phyloP scores from a whole-genome alignment of 768 basidiomycete genomes.

The Nevesoporus exiguus region DNA sequence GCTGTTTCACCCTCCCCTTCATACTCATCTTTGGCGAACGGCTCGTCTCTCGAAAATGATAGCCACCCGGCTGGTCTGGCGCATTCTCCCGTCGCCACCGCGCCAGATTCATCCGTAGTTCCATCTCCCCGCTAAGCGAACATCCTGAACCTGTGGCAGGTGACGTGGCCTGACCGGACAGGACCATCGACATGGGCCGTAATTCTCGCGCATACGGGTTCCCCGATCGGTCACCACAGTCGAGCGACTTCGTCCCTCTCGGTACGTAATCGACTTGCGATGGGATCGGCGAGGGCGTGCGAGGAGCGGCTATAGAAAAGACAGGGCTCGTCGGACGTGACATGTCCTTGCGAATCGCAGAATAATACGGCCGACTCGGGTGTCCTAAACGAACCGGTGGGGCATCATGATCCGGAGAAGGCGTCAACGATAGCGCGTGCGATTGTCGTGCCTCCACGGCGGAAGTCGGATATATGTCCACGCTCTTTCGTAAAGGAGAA shows the following conservation, averaged over 20 bases:
- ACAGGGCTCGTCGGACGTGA: slow-evolving; percentile 39
- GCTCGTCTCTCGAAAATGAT: slow-evolving; percentile 29
- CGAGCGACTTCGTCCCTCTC: slow-evolving; percentile 34
- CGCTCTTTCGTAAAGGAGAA: slow-evolving; percentile 22
- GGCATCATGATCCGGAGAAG: slow-evolving; percentile 20
- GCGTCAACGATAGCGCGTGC: slow-evolving; percentile 15
- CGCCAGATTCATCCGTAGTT: slow-evolving; percentile 54
- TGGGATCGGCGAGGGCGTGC: slow-evolving; percentile 27
- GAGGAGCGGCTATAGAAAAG: slow-evolving; percentile 23
- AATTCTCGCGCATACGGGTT: slow-evolving; percentile 18
- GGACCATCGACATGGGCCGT: slow-evolving; percentile 30
- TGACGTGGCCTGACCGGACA: slow-evolving; percentile 19
- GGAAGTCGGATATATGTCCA: slow-evolving; percentile 17
- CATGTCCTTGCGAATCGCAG: slow-evolving; percentile 49
- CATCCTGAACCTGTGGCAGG: slow-evolving; percentile 35
- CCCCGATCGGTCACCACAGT: slow-evolving; percentile 22
- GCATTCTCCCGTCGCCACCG: slow-evolving; percentile 32
- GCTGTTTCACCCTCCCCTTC: slow-evolving; percentile 28
- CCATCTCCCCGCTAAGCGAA: slow-evolving; percentile 59
- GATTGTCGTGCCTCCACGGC: slow-evolving; percentile 21
- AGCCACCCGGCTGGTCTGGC: slow-evolving; percentile 30
- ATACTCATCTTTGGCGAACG: slow-evolving; percentile 20
- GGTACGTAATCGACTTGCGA: slow-evolving; percentile 22
- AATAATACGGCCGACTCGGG: slow-evolving; percentile 52
- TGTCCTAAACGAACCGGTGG: slow-evolving; percentile 43